A percentile compares a stretch with the other conserved stretches of the same genome.
Conservation (phyloP, 2,329 filamentous ascomycete genomes). For the Penicillium rolfsii region DNA sequence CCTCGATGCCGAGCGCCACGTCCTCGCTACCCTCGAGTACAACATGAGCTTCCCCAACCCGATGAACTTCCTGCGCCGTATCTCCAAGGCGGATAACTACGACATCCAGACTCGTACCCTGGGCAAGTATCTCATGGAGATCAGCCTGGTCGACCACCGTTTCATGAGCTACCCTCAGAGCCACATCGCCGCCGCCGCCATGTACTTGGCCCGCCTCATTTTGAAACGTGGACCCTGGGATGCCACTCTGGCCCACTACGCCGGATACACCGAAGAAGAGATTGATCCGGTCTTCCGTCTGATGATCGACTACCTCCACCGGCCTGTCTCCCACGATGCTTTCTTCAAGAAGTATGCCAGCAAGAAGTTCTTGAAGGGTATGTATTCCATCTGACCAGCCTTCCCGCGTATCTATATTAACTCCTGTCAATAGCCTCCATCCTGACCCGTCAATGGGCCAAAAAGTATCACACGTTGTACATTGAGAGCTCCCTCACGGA, state of each 20-base stretch:
- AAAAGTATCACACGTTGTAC: constrained; percentile 64
- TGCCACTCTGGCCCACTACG: constrained; percentile 82
- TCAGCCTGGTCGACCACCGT: constrained; percentile 90
- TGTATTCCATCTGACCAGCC: constrained; percentile 31
- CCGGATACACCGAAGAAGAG: constrained; percentile 90
- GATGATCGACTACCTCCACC: constrained; percentile 95
- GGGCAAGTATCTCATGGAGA: constrained; percentile 97
- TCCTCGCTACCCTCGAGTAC: constrained; percentile 88
- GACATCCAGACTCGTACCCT: constrained; percentile 97
- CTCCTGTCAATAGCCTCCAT: constrained; percentile 70
- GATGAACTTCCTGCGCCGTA: constrained; percentile 98
- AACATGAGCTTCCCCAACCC: constrained; percentile 98
- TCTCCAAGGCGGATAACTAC: constrained; percentile 99
- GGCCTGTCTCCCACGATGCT: constrained; percentile 88
- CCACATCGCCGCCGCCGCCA: constrained; percentile 86
- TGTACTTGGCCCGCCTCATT: constrained; percentile 91
- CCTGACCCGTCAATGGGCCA: constrained; percentile 88
- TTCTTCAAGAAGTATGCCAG: constrained; percentile 99
- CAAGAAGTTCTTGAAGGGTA: constrained; percentile 99
- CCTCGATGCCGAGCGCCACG: constrained; percentile 92
- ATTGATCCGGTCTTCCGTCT: constrained; percentile 88
- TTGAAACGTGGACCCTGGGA: constrained; percentile 93
- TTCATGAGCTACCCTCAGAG: constrained; percentile 90
- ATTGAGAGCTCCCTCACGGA: constrained; percentile 39
- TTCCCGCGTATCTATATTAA: constrained; percentile 20